A percentile compares a stretch with the other conserved stretches of the same genome.
Conservation (phyloP, 768 basidiomycete genomes). For the Dioszegia hungarica region DNA sequence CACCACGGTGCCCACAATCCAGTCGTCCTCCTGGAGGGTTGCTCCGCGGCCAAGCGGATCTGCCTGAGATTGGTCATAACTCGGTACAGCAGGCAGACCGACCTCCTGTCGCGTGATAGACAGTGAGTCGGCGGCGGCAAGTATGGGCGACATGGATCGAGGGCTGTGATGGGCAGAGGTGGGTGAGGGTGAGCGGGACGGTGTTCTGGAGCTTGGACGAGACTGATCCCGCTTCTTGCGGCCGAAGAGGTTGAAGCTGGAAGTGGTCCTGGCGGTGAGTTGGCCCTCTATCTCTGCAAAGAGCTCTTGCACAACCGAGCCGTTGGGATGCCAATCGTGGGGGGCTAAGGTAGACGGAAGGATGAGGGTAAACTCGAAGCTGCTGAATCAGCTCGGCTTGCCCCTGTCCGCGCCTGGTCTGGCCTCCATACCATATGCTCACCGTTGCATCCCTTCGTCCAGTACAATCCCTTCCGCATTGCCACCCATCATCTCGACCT, state of each 20-base stretch:
- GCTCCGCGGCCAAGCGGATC: neutral
- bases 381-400: neutral
- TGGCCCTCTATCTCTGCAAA: constrained; percentile 29
- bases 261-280: neutral
- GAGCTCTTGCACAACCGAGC: constrained; percentile 19
- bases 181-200: constrained; percentile 7
- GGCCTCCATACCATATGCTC: neutral
- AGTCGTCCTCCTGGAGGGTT: constrained; percentile 6
- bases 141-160: neutral
- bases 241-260: neutral
- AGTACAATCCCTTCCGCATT: constrained; percentile 21
- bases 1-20: constrained; percentile 13
- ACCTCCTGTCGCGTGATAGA: constrained; percentile 15
- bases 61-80: constrained; percentile 5
- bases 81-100: constrained; percentile 7
- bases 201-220: constrained; percentile 3
- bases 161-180: neutral
- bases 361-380: constrained; percentile 36
- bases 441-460: constrained; percentile 31
- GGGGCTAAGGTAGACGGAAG: constrained; percentile 29
- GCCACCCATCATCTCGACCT: constrained; percentile 24
- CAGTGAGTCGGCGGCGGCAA: constrained; percentile 1
- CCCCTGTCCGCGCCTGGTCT: neutral
- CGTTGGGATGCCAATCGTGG: constrained; percentile 30
- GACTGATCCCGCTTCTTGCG: too few species aligned